Base-by-base conservation (phyloP, 2,329 filamentous ascomycete genomes). In the Penicillium griseofulvum region DNA sequence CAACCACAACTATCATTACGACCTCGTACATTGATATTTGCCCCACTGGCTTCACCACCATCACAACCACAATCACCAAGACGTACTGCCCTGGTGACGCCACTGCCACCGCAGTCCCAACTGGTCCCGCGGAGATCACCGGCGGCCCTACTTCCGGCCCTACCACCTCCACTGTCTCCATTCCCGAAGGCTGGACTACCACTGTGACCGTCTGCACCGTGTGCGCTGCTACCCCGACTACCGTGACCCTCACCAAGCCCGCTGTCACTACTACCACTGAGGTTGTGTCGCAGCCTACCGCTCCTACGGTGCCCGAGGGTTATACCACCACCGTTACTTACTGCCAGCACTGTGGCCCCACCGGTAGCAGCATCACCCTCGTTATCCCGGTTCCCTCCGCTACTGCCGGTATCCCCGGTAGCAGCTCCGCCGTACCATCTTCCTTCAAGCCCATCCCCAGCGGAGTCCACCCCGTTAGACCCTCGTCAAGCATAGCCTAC, bases 11-110 rank as follows among this genome's bases (percentile, higher is more conserved):
- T 12, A 58, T 75, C 17, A 68, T 75, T 47, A 65, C 69, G 34
- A 77, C 75, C 31, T 73, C 72, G 17, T 77, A 76, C 57, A 68
- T 70, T 8, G 70, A 73, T 48, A 72, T 77, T 59, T 77, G 74
- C 54, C 71, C 75, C 4, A 75, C 73, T 26, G 75, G 76, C 6
- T 76, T 73, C 60, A 76, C 71, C 36, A 76, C 72, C 6, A 67
- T 75, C 46, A 74, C 71, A 2, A 71, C 70, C 4, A 73, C 72
- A 0, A 66, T 70, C 42, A 76, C 74, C 10, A 73, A 71, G 16
- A 73, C 68, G 5, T 69, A 71, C 49, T 75, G 71, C 57, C 71
- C 73, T 4, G 69, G 65, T 16, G 68, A 68, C 14, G 58, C 43
- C 6, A 56, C 67, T 4, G 63, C 70, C 19, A 67, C 68, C 16